Base-by-base conservation (phyloP, 768 basidiomycete genomes). In the Suillus sp. region DNA sequence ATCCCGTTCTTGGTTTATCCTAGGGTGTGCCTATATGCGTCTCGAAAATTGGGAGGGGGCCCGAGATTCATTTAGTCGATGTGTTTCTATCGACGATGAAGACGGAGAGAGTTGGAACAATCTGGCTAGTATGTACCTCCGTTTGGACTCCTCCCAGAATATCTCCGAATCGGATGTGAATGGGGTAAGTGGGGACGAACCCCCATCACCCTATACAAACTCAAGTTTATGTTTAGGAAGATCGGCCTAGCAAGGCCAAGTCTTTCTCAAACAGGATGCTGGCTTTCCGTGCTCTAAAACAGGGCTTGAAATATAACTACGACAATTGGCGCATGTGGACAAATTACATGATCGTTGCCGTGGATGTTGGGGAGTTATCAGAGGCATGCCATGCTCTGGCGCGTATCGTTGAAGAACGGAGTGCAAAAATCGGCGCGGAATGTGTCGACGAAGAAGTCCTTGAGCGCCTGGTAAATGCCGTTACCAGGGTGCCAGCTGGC, bases 71-170 rank as follows among this genome's bases (percentile, higher is more conserved):
- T 99, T 99, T 74, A 79, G 79, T 57, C 83, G 96, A 16, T 95
- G 94, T 68, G 95, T 98, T 1, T 79, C 86, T 14, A 88, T 99
- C 64, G 96, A 99, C 64, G 94, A 96, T 63, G 97, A 99, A 67
- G 96, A 99, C 70, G 94, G 87, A 4, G 96, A 99, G 81, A 96
- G 95, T 68, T 99, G 97, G 97, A 96, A 91, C 69, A 99, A 99
- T 74, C 80, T 99, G 66, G 97, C 96, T 38, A 95, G 90, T 63
- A 88, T 95, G 72, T 97, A 98, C 77, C 84, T 99, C 65, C 89
- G 93, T 53, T 83, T 96, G 75, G 90, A 87, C 13, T 81, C 81
- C 59, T 71, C 72, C 2, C 66, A 58, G 67, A 71, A 66, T 77
- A 69, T 64, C 70, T 63, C 38, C 74, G 32, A 72, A 72, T 34